phyloP scores from a whole-genome alignment of 2,329 filamentous ascomycete species.

The Daldinia sp. region DNA sequence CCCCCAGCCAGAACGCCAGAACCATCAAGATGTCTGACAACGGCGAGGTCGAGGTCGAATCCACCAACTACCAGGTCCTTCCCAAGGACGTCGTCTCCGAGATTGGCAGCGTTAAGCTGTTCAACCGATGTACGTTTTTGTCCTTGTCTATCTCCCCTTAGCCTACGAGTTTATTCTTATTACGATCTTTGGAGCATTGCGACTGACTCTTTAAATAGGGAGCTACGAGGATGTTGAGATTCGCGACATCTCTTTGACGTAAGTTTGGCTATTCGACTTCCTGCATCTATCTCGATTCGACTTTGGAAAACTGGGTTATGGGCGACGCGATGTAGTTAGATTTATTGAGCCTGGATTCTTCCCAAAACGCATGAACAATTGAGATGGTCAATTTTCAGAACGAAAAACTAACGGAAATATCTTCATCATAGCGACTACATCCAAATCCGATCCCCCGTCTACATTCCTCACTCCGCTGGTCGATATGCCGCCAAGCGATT shows the following conservation, averaged over 20 bases:
- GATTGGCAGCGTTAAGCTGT: slow-evolving; percentile 84
- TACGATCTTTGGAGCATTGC: slow-evolving; percentile 44
- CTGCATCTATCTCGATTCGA: slow-evolving; percentile 15
- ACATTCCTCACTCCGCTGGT: slow-evolving; percentile 98
- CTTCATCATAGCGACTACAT: slow-evolving; percentile 87
- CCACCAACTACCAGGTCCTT: slow-evolving; percentile 72
- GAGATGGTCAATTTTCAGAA: slow-evolving; percentile 29
- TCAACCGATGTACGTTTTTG: slow-evolving; percentile 67
- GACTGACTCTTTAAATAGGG: slow-evolving; percentile 44
- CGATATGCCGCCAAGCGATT: slow-evolving; percentile 99
- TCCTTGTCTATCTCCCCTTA: neutral
- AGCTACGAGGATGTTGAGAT: slow-evolving; percentile 99
- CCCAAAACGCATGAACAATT: slow-evolving; percentile 9
- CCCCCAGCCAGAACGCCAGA: slow-evolving; percentile 38
- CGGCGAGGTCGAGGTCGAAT: slow-evolving; percentile 83
- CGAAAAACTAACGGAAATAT: slow-evolving; percentile 52
- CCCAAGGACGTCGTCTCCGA: slow-evolving; percentile 83
- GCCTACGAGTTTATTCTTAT: slow-evolving; percentile 40
- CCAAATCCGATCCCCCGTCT: slow-evolving; percentile 98
- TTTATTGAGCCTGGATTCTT: neutral
- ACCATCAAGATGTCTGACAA: slow-evolving; percentile 77
- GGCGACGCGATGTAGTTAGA: slow-evolving; percentile 4
- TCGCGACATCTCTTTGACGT: slow-evolving; percentile 99
- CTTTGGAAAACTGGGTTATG: slow-evolving; percentile 23
- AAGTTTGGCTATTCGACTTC: slow-evolving; percentile 64